Base-by-base conservation (phyloP, 345 rosid genomes). In the Aethionema arabicum region DNA sequence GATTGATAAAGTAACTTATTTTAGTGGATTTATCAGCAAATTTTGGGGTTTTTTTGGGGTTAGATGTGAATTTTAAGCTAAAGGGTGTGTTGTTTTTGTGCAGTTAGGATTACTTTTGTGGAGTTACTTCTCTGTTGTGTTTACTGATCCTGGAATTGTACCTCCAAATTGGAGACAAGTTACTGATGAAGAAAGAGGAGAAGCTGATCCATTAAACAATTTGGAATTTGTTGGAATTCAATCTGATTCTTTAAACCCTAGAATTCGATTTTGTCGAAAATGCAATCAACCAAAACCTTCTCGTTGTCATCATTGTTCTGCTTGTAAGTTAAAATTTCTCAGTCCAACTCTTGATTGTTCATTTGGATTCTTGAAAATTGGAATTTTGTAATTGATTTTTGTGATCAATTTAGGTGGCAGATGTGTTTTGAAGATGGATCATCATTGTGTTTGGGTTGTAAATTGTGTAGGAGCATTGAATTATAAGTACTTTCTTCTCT, bases 361-460 rank as follows among this genome's bases (percentile, higher is more conserved):
- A 52, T 53, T 13, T 27, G 8, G 52, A 43, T 72, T 27, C 8
- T 36, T 54, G 54, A 36, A n/a, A n/a, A 54, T 12, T 33, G 52
- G 50, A 10, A 37, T 59, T 37, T 13, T 72, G 56, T 61, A 31
- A 31, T 65, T 48, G 74, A 14, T 73, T 49, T 49, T 48, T 49
- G 41, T 11, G n/a, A 14, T 70, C 35, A 11, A 65, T 72, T 62
- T 69, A 95, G 99, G 99, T 73, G 97, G 93, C 13, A 79, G 93
- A 45, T 95, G 99, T 68, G 85, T 90, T 37, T 81, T 95, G 55
- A 95, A 95, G 83, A 95, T 95, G 99, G 99, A 95, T 61, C 99
- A 95, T 64, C 99, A 95, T 72, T 95, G 99, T 45, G 97, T 95
- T 14, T 95, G 99, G 99, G 99, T 95, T 78, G 99, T 95, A 39